phyloP scores from a whole-genome alignment of 2,329 filamentous ascomycete species.

The Aspergillus aculeatinus region DNA sequence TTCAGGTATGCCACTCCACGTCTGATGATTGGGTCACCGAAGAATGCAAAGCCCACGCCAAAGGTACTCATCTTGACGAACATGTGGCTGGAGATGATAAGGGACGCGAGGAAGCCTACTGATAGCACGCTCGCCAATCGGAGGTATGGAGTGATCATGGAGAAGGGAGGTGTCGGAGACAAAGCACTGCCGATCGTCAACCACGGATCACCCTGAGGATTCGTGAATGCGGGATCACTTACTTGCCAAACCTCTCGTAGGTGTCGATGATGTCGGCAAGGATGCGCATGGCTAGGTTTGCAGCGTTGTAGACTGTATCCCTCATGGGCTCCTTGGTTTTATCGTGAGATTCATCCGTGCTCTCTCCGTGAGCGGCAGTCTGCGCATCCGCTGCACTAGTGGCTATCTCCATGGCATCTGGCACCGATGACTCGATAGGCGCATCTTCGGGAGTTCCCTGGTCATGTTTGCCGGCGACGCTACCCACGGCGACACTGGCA shows the following conservation, averaged over 20 bases:
- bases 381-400: conserved; percentile 55
- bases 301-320: conserved; percentile 72
- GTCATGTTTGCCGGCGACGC: conserved; percentile 74
- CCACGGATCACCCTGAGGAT: no score
- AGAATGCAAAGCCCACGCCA: conserved; percentile 71
- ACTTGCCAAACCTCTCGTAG: conserved; percentile 65
- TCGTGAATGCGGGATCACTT: conserved; percentile 21
- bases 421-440: conserved; percentile 54
- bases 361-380: conserved; percentile 52
- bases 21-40: conserved; percentile 72
- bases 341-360: conserved; percentile 58
- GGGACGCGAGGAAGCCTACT: conserved; percentile 54
- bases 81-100: conserved; percentile 59
- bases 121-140: conserved; percentile 55
- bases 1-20: conserved; percentile 55
- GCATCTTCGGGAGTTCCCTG: conserved; percentile 59
- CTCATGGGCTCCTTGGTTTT: conserved; percentile 79
- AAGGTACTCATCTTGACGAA: conserved; percentile 67
- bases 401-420: conserved; percentile 62
- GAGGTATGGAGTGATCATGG: conserved; percentile 52
- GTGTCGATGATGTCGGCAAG: conserved; percentile 60
- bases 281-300: conserved; percentile 69
- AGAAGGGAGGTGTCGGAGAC: conserved; percentile 65
- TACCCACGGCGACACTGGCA: conserved; percentile 72
- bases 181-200: conserved; percentile 48